Evolutionary conservation across 2,329 filamentous ascomycete genomes (phyloP), one percentile per base, ranked within the genome.

Genomic region (Cytospora piceicola): DNA sequence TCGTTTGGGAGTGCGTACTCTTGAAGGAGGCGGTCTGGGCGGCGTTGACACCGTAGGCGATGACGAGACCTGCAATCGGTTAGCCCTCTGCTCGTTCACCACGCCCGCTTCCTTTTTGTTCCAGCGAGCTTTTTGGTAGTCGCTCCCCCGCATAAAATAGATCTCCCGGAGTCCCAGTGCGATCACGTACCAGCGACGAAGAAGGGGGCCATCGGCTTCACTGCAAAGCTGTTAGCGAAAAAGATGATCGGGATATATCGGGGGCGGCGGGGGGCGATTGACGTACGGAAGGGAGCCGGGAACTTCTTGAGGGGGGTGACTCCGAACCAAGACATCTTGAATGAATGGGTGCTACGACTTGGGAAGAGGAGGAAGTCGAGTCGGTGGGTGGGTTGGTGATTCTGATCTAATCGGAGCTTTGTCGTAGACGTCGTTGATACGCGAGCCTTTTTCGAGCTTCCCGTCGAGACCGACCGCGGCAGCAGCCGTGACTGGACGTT

Each of bases 21-120:
- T 87, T 83, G 82, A 90, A 88, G 83, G 96, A 86, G 74, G 87
- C 82, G 78, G 85, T 91, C 77, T 93, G 90, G 73, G 90, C 86
- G 70, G 91, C 87, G 86, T 96, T 97, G 84, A 97, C 84, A 76
- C 94, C 95, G 83, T 96, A 97, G 77, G 91, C 86, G 78, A 99
- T 90, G 79, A 97, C 83, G 70, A 91, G 77, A 77, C 93, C 94
- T 96, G 72, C 65, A 9, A 54, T 20, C 52, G 55, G 58, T 66
- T 51, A 61, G 36, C 42, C 65, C 20, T 63, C 70, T 76, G 27
- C 52, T 22, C n/a, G 52, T 24, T 20, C 7, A 22, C 14, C 49
- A 22, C 24, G 2, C 22, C 30, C 9, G 17, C 12, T 22, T 17
- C 20, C 30, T 12, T 5, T 55, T 34, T 49, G 17, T 64, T 27